These are phyloP conservation scores for Vitis hybrid DNA, from an alignment of 177 flowering plant genomes.

Conservation along the genomic window DNA sequence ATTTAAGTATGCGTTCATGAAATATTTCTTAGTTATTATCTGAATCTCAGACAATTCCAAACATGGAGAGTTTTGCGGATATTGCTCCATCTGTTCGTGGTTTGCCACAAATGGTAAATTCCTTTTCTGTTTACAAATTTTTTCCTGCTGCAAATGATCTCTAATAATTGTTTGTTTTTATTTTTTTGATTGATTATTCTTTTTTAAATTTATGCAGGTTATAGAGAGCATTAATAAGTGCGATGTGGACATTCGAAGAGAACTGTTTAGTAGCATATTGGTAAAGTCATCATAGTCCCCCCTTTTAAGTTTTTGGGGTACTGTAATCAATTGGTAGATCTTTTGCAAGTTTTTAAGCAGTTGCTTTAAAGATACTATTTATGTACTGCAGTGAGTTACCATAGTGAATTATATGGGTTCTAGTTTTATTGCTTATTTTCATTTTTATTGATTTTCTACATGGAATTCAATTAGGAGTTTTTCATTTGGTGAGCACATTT, in stretches of 20 bases:
- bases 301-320: background rate
- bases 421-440: too few species aligned
- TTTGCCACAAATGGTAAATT: conserved; percentile 87
- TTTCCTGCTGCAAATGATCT: too few species aligned
- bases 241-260: conserved; percentile 95
- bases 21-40: conserved; percentile 10
- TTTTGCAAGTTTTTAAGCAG: too few species aligned
- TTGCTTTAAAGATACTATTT: too few species aligned
- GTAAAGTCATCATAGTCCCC: conserved; percentile 31
- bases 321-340: too few species aligned
- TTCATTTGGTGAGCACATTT: too few species aligned
- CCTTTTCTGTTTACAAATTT: background rate
- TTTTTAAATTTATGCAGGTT: conserved; percentile 49
- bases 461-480: too few species aligned
- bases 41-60: conserved; percentile 78
- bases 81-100: conserved; percentile 63
- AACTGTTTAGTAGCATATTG: conserved; percentile 88
- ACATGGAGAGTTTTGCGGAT: conserved; percentile 74
- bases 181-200: too few species aligned
- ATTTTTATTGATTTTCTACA: too few species aligned
- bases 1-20: background rate
- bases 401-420: too few species aligned
- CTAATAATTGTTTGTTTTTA: too few species aligned
- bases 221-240: conserved; percentile 91
- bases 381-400: too few species aligned